These are phyloP conservation scores for Cladosporium colombiae DNA, from an alignment of 2,329 filamentous ascomycete genomes.

Conservation along the genomic window DNA sequence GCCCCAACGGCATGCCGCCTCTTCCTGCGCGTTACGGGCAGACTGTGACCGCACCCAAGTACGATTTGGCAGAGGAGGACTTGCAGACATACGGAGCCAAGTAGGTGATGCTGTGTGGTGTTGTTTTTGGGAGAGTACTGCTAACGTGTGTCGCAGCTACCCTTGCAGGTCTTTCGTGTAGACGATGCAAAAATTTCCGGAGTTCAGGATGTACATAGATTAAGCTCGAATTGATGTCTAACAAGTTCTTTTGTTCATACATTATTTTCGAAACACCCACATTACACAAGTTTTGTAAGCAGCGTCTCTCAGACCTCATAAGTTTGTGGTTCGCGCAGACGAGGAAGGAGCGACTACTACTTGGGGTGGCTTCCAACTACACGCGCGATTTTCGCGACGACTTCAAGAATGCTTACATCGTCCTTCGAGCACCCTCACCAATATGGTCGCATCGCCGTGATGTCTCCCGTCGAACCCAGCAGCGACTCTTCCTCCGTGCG, in stretches of 20 bases:
- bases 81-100: slow-evolving; percentile 65
- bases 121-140: slow-evolving; percentile 4
- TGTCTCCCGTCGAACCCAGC: slow-evolving; percentile 8
- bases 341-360: slow-evolving; percentile 18
- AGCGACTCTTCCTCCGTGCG: slow-evolving; percentile 4
- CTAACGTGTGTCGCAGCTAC: slow-evolving; percentile 40
- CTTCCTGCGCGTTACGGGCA: slow-evolving; percentile 58
- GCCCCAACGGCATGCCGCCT: slow-evolving; percentile 81
- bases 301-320: not conserved
- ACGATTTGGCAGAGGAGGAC: slow-evolving; percentile 67
- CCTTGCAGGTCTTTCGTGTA: slow-evolving; percentile 48
- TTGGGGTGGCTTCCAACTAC: slow-evolving; percentile 6
- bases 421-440: not conserved
- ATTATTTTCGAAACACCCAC: not conserved
- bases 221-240: slow-evolving; percentile 17
- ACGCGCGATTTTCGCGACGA: not conserved
- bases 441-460: slow-evolving; percentile 21
- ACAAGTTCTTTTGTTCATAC: slow-evolving; percentile 24
- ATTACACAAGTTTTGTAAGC: not conserved
- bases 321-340: not conserved
- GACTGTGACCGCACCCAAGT: slow-evolving; percentile 44
- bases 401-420: not conserved
- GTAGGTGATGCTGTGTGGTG: slow-evolving; percentile 35
- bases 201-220: slow-evolving; percentile 20
- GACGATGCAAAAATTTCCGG: slow-evolving; percentile 6